Evolutionary conservation across 495 filamentous ascomycete species (phyloP).

Genomic region (Penicillium manginii): DNA sequence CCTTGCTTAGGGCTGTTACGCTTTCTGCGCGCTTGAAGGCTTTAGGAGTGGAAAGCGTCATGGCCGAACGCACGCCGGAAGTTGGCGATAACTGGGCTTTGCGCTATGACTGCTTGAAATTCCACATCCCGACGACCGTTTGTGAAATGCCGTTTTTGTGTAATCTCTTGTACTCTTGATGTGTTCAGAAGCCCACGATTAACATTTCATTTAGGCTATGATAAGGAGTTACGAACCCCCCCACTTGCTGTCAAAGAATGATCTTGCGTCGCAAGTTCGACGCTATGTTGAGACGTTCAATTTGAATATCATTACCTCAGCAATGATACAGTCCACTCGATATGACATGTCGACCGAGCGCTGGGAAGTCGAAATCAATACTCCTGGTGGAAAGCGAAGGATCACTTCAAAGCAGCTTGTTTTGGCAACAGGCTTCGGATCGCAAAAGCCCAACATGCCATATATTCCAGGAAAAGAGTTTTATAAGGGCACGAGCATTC

Average conservation of each 20-base stretch:
- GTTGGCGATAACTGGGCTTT: slow-evolving; percentile 42
- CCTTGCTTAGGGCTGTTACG: slow-evolving; percentile 20
- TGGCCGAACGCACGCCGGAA: slow-evolving; percentile 35
- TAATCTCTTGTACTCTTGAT: slow-evolving; percentile 1
- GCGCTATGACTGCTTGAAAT: slow-evolving; percentile 37
- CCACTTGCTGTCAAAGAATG: slow-evolving; percentile 39
- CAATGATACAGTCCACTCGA: slow-evolving; percentile 28
- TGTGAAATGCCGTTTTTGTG: slow-evolving; percentile 27
- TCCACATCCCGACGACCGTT: slow-evolving; percentile 38
- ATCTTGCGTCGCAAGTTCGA: slow-evolving; percentile 38
- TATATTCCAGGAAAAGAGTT: slow-evolving; percentile 23
- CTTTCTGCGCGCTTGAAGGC: slow-evolving; percentile 41
- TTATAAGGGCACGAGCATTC: slow-evolving; percentile 39
- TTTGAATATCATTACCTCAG: slow-evolving; percentile 36
- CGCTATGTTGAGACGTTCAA: slow-evolving; percentile 39
- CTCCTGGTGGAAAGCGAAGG: slow-evolving; percentile 14
- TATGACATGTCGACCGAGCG: slow-evolving; percentile 26
- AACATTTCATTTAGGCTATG: slow-evolving; percentile 17
- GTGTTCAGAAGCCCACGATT: neutral
- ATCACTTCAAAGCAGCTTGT: slow-evolving; percentile 31
- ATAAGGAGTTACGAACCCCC: slow-evolving; percentile 26
- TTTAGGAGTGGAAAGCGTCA: slow-evolving; percentile 32
- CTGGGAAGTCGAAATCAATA: slow-evolving; percentile 35
- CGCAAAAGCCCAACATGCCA: slow-evolving; percentile 33
- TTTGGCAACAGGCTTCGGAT: slow-evolving; percentile 36